These are phyloP conservation scores for Hypoxylon sp. DNA, from an alignment of 2,329 filamentous ascomycete genomes.

Conservation along the genomic window DNA sequence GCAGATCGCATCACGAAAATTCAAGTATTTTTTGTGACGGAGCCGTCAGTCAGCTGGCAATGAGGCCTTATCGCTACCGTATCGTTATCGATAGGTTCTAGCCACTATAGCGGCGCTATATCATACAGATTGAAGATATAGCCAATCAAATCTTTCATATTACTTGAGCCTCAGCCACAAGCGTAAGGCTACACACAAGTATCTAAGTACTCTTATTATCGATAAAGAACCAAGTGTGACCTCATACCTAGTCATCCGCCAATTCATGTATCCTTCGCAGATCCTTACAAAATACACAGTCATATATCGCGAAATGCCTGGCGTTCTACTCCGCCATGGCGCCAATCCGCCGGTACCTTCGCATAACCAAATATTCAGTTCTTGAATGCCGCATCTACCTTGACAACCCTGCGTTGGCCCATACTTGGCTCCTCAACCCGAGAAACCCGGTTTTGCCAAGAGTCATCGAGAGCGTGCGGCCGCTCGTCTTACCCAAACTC, in stretches of 20 bases:
- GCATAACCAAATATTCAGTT: conserved; percentile 93
- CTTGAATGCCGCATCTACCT: conserved; percentile 98
- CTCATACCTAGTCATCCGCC: conserved; percentile 20
- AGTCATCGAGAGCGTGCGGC: conserved; percentile 87
- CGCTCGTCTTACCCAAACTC: conserved; percentile 89
- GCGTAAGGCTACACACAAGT: neutral
- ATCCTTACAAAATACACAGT: conserved; percentile 9
- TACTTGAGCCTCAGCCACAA: conserved; percentile 31
- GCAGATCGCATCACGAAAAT: conserved; percentile 27
- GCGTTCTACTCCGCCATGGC: conserved; percentile 72
- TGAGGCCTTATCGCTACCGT: conserved; percentile 17
- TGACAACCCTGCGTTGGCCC: conserved; percentile 86
- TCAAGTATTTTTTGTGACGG: conserved; percentile 8
- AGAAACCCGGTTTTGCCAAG: conserved; percentile 82
- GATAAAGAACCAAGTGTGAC: conserved; percentile 40
- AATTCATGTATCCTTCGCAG: conserved; percentile 3
- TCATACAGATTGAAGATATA: neutral
- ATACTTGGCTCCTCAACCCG: conserved; percentile 86
- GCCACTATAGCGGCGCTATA: conserved; percentile 4
- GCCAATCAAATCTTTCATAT: conserved; percentile 1
- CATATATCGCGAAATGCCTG: conserved; percentile 37
- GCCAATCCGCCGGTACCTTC: conserved; percentile 88
- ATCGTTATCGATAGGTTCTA: conserved; percentile 8
- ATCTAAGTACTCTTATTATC: conserved; percentile 11
- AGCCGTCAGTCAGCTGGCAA: conserved; percentile 2